A percentile compares a stretch with the other conserved stretches of the same genome.
Evolutionary conservation across 306 rosid genomes (phyloP).

Genomic region (Clitoria ternatea): DNA sequence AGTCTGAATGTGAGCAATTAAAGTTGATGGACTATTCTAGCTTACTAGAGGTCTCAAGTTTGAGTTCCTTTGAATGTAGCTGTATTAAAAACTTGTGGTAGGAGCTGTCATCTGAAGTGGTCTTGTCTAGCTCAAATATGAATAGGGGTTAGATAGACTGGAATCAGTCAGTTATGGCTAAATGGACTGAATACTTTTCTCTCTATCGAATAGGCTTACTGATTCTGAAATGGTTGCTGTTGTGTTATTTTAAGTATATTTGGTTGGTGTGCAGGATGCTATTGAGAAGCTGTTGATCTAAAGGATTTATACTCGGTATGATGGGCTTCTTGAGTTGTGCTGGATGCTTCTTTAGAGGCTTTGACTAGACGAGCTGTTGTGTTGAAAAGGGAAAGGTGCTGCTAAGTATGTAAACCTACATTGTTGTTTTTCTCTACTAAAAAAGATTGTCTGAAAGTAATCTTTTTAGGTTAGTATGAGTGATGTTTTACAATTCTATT

Average conservation of each 20-base stretch:
- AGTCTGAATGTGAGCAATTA: too few species aligned
- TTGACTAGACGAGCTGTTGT: constrained; percentile 67
- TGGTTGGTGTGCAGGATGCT: constrained; percentile 63
- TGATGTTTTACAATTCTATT: constrained; percentile 16
- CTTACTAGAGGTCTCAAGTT: too few species aligned
- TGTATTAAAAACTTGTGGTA: too few species aligned
- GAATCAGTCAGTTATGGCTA: too few species aligned
- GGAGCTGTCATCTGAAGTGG: too few species aligned
- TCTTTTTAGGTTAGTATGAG: constrained; percentile 11
- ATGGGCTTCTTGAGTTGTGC: constrained; percentile 64
- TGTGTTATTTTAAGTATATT: too few species aligned
- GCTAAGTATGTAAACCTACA: constrained; percentile 31
- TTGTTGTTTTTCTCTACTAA: constrained; percentile 13
- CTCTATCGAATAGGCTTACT: background rate
- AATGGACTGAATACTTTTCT: too few species aligned
- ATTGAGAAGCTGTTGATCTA: constrained; percentile 90
- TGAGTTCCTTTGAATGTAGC: too few species aligned
- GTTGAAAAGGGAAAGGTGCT: constrained; percentile 22
- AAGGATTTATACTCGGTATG: constrained; percentile 54
- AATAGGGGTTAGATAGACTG: too few species aligned
- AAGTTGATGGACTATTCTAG: too few species aligned
- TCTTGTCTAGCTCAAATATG: too few species aligned
- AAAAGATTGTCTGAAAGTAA: constrained; percentile 24
- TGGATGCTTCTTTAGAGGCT: constrained; percentile 64
- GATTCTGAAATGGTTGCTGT: too few species aligned